These are phyloP conservation scores for Ceratobasidium sp. DNA, from an alignment of 1,284 basidiomycete species.

Conservation along the genomic window DNA sequence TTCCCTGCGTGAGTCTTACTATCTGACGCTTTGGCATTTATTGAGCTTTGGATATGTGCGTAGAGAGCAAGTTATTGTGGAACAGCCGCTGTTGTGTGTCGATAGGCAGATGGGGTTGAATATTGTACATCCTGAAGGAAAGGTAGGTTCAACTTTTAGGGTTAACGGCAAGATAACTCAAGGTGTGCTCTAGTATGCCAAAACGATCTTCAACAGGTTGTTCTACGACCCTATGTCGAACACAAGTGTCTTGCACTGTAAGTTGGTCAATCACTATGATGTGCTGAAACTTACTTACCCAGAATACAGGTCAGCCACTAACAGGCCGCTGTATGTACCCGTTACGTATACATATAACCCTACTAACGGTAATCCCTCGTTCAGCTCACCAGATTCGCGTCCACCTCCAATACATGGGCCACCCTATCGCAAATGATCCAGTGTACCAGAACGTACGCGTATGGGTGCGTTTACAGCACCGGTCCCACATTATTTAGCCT, in stretches of 20 bases:
- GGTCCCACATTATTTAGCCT: background rate
- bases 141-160: constrained; percentile 62
- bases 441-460: constrained; percentile 83
- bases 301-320: constrained; percentile 72
- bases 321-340: constrained; percentile 85
- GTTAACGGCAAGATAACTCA: background rate
- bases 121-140: constrained; percentile 92
- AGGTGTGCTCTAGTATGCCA: constrained; percentile 69
- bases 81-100: constrained; percentile 89
- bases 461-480: constrained; percentile 67
- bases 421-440: constrained; percentile 93
- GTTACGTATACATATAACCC: constrained; percentile 3
- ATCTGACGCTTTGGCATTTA: background rate
- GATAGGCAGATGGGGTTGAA: constrained; percentile 97
- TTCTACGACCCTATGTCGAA: constrained; percentile 85
- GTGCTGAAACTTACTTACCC: background rate
- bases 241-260: constrained; percentile 90
- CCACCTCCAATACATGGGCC: constrained; percentile 93
- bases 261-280: constrained; percentile 50
- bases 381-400: constrained; percentile 94
- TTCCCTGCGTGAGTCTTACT: constrained; percentile 77
- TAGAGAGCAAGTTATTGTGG: constrained; percentile 83
- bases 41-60: background rate
- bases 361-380: background rate
- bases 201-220: constrained; percentile 88